phyloP scores from a whole-genome alignment of 805 yeast genomes.

The Lipomyces sp. region DNA sequence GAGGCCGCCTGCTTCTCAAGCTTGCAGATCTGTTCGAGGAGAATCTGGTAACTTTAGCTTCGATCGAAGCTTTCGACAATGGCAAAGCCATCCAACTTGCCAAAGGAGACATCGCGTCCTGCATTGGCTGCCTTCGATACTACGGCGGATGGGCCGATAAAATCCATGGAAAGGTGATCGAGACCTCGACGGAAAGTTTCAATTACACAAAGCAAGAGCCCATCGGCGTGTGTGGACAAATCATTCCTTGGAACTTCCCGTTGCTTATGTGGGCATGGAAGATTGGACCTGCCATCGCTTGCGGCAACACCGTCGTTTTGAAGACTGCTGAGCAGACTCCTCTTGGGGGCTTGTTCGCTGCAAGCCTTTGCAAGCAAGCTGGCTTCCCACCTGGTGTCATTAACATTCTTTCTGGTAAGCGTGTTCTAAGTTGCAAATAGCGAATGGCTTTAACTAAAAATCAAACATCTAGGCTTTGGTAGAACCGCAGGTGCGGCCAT shows the following conservation, averaged over 20 bases:
- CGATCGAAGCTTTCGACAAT: slow-evolving; percentile 84
- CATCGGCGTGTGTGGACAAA: slow-evolving; percentile 92
- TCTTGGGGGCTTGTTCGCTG: slow-evolving; percentile 78
- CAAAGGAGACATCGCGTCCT: slow-evolving; percentile 75
- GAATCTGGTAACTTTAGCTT: slow-evolving; percentile 71
- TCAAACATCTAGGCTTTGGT: slow-evolving; percentile 60
- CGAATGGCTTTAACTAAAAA: background rate
- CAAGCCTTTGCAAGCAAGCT: slow-evolving; percentile 72
- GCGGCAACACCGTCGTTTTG: slow-evolving; percentile 86
- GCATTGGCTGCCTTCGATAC: slow-evolving; percentile 72
- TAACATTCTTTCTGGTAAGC: slow-evolving; percentile 70
- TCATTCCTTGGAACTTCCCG: slow-evolving; percentile 98
- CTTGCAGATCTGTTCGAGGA: slow-evolving; percentile 79
- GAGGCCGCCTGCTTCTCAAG: slow-evolving; percentile 66
- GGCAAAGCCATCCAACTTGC: slow-evolving; percentile 72
- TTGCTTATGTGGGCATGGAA: slow-evolving; percentile 94
- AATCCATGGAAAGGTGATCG: slow-evolving; percentile 72
- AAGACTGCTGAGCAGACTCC: slow-evolving; percentile 95
- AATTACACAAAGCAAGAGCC: slow-evolving; percentile 86
- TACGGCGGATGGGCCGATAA: slow-evolving; percentile 94
- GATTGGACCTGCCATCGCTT: slow-evolving; percentile 87
- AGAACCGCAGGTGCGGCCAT: slow-evolving; percentile 81
- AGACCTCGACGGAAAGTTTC: slow-evolving; percentile 75
- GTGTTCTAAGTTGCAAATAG: background rate
- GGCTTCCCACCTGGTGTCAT: slow-evolving; percentile 92